Evolutionary conservation across 2,329 filamentous ascomycete species (phyloP).

Genomic region (Salinomyces thailandicus): DNA sequence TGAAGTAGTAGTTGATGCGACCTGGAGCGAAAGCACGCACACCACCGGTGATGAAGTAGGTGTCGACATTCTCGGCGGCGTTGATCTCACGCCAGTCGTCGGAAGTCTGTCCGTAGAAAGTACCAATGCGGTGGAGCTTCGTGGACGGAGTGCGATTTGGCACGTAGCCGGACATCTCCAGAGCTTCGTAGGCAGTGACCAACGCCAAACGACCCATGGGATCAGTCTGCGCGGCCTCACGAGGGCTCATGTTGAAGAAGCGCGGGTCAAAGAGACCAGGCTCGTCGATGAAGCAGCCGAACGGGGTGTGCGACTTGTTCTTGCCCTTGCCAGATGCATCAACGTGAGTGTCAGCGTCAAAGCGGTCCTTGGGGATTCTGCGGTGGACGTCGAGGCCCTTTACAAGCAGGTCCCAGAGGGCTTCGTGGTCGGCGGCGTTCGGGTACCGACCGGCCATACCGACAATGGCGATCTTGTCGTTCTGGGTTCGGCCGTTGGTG

Average conservation of each 20-base stretch:
- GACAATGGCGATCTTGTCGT: slow-evolving; percentile 72
- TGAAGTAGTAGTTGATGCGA: slow-evolving; percentile 66
- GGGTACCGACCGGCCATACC: slow-evolving; percentile 73
- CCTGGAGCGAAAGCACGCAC: slow-evolving; percentile 52
- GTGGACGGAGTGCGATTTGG: slow-evolving; percentile 61
- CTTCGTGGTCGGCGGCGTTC: slow-evolving; percentile 58
- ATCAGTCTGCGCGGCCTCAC: slow-evolving; percentile 69
- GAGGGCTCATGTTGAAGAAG: slow-evolving; percentile 80
- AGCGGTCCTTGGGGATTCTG: slow-evolving; percentile 58
- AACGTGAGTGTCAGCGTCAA: slow-evolving; percentile 59
- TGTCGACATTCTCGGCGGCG: slow-evolving; percentile 59
- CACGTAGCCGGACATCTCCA: slow-evolving; percentile 71
- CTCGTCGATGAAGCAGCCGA: slow-evolving; percentile 65
- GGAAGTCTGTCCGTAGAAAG: slow-evolving; percentile 64
- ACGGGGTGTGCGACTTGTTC: slow-evolving; percentile 68
- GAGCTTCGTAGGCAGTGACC: slow-evolving; percentile 67
- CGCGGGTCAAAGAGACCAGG: slow-evolving; percentile 70
- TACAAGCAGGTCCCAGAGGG: slow-evolving; percentile 64
- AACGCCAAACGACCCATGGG: slow-evolving; percentile 70
- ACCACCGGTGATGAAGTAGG: slow-evolving; percentile 56
- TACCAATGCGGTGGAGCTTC: slow-evolving; percentile 54
- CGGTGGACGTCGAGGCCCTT: slow-evolving; percentile 66
- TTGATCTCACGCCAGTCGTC: slow-evolving; percentile 73
- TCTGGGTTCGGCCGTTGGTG: slow-evolving; percentile 37
- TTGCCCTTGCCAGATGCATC: slow-evolving; percentile 62